phyloP scores from a whole-genome alignment of 495 filamentous ascomycete species.

The Hypoxylon intermedium region DNA sequence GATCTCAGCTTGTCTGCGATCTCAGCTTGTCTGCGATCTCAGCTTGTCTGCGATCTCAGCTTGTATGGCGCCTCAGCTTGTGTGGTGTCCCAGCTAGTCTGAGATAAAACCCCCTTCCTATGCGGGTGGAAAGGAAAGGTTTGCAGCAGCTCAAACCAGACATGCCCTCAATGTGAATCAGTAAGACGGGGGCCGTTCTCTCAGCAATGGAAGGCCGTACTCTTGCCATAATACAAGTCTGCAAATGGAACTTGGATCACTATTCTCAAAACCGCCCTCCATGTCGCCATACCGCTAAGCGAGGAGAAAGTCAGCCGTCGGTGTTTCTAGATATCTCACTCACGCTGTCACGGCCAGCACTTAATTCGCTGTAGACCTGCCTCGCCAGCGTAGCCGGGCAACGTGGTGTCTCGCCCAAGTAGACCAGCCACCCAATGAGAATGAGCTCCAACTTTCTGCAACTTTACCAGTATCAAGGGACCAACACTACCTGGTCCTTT shows the following conservation, averaged over 20 bases:
- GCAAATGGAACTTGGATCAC: background rate
- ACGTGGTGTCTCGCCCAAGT: conserved; percentile 11
- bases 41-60: too few relatives aligned
- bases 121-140: too few relatives aligned
- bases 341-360: background rate
- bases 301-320: background rate
- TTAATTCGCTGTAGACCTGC: background rate
- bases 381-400: conserved; percentile 9
- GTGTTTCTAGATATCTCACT: background rate
- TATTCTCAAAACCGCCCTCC: background rate
- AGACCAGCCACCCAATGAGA: conserved; percentile 8
- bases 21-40: too few relatives aligned
- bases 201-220: too few relatives aligned
- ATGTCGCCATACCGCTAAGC: background rate
- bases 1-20: too few relatives aligned
- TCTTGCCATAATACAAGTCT: too few relatives aligned
- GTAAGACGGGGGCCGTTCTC: too few relatives aligned
- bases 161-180: too few relatives aligned
- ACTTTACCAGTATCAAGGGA: conserved; percentile 15
- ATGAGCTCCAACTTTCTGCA: background rate
- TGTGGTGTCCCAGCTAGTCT: too few relatives aligned
- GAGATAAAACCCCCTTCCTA: too few relatives aligned
- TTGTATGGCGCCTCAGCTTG: too few relatives aligned
- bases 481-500: background rate
- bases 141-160: too few relatives aligned